Evolutionary conservation across 192 early-diverging fungal species (phyloP), one percentile per base, ranked within the genome.

Genomic region (Backusella westeae): DNA sequence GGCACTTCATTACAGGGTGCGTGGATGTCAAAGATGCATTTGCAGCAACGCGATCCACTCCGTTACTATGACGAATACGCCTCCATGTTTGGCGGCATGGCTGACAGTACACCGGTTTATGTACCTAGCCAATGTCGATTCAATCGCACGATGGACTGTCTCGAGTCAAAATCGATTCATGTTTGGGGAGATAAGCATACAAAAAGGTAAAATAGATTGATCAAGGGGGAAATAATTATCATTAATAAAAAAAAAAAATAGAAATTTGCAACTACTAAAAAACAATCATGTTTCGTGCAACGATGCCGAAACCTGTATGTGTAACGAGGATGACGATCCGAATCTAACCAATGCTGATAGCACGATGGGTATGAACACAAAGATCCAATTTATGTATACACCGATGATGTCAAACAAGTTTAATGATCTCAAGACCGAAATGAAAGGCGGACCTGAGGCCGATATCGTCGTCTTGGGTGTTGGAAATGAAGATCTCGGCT

Each of bases 131-230:
- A 46, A 2, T 76, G 66, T 69, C 29, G 67, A 46, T 67, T 53
- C 38, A 46, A 67, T 46, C 75, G 35, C 14, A 35, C 66, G n/a
- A 14, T 49, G 5, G 41, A 49, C 19, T 76, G 67, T 35, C 36
- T 69, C n/a, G 46, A 69, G n/a, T 69, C 52, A 12, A 68, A 80
- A 63, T 38, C 63, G 9, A 52, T 80, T 15, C 78, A 80, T 49
- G 74, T 72, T 39, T 80, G 78, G 78, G 78, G 69, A 32, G 78
- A 80, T 49, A 74, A n/a, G 6, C 67, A 80, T 71, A 19, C 75
- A 14, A 63, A 72, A 75, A 76, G 75, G 75, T 71, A 76, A 23
- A 14, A 59, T 12, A 23, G 21, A 59, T 59, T 21, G 12, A 59
- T 59, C 56, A 59, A 23, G 56, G 56, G 56, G 19, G 23, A 8